phyloP scores from a whole-genome alignment of 1,284 basidiomycete genomes.

The Trichosporon coremiiforme region DNA sequence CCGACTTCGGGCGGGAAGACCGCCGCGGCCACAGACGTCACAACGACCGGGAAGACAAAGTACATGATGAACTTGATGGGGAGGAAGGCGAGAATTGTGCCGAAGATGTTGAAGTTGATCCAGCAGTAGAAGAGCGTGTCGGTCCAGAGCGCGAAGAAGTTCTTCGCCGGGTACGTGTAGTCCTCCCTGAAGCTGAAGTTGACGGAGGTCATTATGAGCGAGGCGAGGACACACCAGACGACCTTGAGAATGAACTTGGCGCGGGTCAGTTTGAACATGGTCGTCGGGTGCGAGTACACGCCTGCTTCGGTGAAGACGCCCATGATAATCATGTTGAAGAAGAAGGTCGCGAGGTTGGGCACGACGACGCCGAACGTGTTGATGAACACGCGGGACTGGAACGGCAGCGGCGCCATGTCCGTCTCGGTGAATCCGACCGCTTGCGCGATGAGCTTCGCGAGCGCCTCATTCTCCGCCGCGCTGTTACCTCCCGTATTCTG shows the following conservation, averaged over 20 bases:
- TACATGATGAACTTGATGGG: constrained; percentile 27
- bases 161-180: constrained; percentile 24
- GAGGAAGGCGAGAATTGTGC: constrained; percentile 28
- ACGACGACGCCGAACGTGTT: constrained; percentile 31
- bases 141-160: constrained; percentile 34
- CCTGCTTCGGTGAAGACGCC: constrained; percentile 29
- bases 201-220: constrained; percentile 24
- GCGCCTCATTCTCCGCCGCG: not conserved
- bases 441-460: not conserved
- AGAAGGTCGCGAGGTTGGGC: constrained; percentile 26
- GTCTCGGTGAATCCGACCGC: not conserved
- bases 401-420: constrained; percentile 27
- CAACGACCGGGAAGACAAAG: constrained; percentile 23
- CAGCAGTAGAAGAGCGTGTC: constrained; percentile 21
- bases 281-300: constrained; percentile 27
- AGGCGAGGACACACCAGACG: constrained; percentile 32
- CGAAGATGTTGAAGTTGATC: constrained; percentile 31
- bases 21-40: constrained; percentile 28
- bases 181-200: constrained; percentile 28
- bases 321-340: constrained; percentile 28
- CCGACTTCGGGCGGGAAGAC: constrained; percentile 33
- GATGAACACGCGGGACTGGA: constrained; percentile 26
- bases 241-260: constrained; percentile 27
- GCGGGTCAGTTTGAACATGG: constrained; percentile 13
- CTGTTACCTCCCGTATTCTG: not conserved